These are phyloP conservation scores for Orbilia javanica DNA, from an alignment of 2,329 filamentous ascomycete genomes.

Conservation along the genomic window DNA sequence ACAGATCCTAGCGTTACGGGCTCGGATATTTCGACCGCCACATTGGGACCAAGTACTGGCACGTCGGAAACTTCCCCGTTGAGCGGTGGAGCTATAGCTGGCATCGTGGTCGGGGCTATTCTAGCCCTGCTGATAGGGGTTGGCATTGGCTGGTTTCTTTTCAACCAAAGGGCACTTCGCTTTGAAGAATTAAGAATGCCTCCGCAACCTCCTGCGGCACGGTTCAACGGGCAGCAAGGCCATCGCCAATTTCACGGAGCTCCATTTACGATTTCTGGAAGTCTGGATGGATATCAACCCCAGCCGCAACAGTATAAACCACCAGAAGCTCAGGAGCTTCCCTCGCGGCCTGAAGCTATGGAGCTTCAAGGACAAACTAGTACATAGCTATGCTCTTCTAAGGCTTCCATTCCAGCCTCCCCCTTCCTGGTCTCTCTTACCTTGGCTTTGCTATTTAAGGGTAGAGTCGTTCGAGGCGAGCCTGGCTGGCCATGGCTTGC, in stretches of 20 bases:
- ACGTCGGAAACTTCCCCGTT: slow-evolving; percentile 15
- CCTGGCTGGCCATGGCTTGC: slow-evolving; percentile 5
- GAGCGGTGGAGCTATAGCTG: slow-evolving; percentile 21
- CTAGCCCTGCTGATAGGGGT: slow-evolving; percentile 16
- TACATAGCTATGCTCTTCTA: neutral
- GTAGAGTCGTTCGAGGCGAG: slow-evolving; percentile 13
- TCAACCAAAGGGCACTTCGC: neutral
- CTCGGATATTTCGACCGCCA: neutral
- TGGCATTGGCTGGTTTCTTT: slow-evolving; percentile 15
- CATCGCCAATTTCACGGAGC: neutral
- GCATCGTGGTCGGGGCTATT: slow-evolving; percentile 17
- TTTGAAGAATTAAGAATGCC: neutral
- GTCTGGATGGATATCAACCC: neutral
- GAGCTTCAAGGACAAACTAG: slow-evolving; percentile 8
- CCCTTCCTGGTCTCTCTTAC: neutral
- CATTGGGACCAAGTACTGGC: slow-evolving; percentile 5
- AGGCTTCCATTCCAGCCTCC: neutral
- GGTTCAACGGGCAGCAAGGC: neutral
- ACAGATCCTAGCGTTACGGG: neutral
- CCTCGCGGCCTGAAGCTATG: neutral
- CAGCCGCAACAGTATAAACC: slow-evolving; percentile 11
- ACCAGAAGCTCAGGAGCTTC: slow-evolving; percentile 22
- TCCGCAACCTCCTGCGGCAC: slow-evolving; percentile 6
- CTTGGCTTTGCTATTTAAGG: slow-evolving; percentile 7
- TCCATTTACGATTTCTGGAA: neutral